These are phyloP conservation scores for Colletotrichum tabaci DNA, from an alignment of 2,329 filamentous ascomycete species.

Conservation along the genomic window DNA sequence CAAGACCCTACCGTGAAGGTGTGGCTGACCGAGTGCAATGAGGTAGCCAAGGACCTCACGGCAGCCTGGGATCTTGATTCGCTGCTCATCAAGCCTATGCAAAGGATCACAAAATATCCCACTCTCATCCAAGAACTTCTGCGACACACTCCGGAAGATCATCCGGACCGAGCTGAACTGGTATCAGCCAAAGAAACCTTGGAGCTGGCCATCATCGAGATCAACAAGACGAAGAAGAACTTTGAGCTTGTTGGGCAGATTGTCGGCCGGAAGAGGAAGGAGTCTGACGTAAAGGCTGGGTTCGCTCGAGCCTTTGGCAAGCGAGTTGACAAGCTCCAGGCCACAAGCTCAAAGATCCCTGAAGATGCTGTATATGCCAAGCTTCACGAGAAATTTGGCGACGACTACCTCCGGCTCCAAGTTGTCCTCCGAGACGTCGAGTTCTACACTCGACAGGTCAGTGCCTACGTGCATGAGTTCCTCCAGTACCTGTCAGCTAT, in stretches of 20 bases:
- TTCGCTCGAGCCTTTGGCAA: conserved; percentile 92
- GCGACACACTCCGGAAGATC: conserved; percentile 83
- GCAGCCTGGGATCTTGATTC: conserved; percentile 96
- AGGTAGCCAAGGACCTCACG: conserved; percentile 92
- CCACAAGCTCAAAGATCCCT: conserved; percentile 71
- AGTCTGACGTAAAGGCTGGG: conserved; percentile 88
- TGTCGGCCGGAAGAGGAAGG: conserved; percentile 86
- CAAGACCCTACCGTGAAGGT: conserved; percentile 77
- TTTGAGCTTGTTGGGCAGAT: conserved; percentile 93
- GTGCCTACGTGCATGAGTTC: conserved; percentile 85
- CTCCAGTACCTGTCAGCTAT: conserved; percentile 85
- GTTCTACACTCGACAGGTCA: conserved; percentile 87
- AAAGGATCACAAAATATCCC: conserved; percentile 94
- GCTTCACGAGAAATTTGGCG: conserved; percentile 88
- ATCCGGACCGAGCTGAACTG: conserved; percentile 84
- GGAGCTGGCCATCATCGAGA: conserved; percentile 82
- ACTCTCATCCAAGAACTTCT: conserved; percentile 86
- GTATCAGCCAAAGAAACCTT: conserved; percentile 65
- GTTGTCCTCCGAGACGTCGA: conserved; percentile 96
- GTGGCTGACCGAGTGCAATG: conserved; percentile 94
- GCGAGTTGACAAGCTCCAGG: conserved; percentile 85
- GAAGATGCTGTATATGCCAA: conserved; percentile 88
- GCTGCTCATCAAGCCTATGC: conserved; percentile 96
- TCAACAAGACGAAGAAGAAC: conserved; percentile 96
- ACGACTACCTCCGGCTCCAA: conserved; percentile 93